Base-by-base conservation (phyloP, 1,284 basidiomycete genomes). In the Ustilago tritici region DNA sequence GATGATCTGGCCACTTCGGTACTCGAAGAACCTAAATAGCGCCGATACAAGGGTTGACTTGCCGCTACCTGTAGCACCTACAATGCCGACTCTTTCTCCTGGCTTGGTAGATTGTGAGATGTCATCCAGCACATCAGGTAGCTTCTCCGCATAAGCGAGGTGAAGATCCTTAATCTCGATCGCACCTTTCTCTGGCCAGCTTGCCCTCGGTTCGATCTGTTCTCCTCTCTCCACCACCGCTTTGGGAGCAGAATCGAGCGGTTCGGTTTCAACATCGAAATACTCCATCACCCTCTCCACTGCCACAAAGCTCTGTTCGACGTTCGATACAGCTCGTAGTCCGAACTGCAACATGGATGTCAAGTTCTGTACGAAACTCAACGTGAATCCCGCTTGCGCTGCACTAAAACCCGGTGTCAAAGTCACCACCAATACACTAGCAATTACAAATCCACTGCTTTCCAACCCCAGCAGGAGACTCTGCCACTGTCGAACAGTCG, bases 401-500 rank as follows among this genome's bases (percentile, higher is more conserved):
- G 67, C 67, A 9, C 63, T 63, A 14, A 65, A 67, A 0, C 61
- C 59, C n/a, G 61, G 65, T 3, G 64, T 70, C 19, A 75, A 64
- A 1, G 80, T 70, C 12, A 74, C 72, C 28, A 85, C 70, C 17
- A 86, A 35, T 11, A 82, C 83, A 1, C 74, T 72, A 3, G 80
- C 52, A 19, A 86, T 68, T 4, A 82, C 81, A 23, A 84, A 70
- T 3, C 76, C 38, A 2, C 76, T 67, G 8, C 86, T 84, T 3
- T 82, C 65, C 8, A 85, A n/a, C 47, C 86, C 87, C 6, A 92
- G 86, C 4, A 91, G 88, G n/a, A 92, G 67, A 69, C 92, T 93
- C 31, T 96, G 91, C 93, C 94, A 95, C 68, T 93, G 90, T 90
- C 93, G 87, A 83, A 95, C 95, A 8, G 90, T 89, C 10, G 92